Evolutionary conservation across 768 basidiomycete species (phyloP), one percentile per base, ranked within the genome.

Genomic region (Cystofilobasidium capitatum): DNA sequence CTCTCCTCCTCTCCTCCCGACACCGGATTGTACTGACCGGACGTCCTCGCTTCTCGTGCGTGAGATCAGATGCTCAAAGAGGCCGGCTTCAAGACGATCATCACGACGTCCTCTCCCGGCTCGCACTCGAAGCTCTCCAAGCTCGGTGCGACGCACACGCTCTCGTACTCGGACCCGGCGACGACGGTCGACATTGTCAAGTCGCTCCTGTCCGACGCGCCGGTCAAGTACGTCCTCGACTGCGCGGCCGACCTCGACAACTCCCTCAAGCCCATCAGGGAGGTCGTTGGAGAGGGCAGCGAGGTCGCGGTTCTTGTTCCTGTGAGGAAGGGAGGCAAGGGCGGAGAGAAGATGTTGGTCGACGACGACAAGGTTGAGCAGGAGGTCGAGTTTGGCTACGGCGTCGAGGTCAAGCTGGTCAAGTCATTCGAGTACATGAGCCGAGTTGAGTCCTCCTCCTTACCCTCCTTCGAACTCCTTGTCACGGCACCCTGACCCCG

Each of bases 21-120:
- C 31, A 10, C 51, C n/a, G 51, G 29, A 26, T 7, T 29, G 14
- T 16, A 17, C 31, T 55, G 31, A 31, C 13, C 31, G 16, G 10
- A 6, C 51, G 12, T 2, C 3, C 31, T 2, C 29, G 17, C 20
- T 8, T 16, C 29, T 33, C 31, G 51, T 20, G 17, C 51, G 14
- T 4, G 16, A 33, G 29, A 31, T 7, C 31, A 55, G 51, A 55
- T 55, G 16, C 51, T 55, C 31, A 55, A 55, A 31, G 51, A 26
- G 17, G 29, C 31, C 29, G 51, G 51, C 29, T 55, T 31, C 51
- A 55, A 33, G 51, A 33, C 2, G 13, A 55, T 55, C 51, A 55
- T 55, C 29, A 55, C 51, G 51, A 55, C 51, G 29, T 55, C 51
- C 7, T 55, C 51, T 12, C 51, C 51, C 29, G 51, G 51, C 51